Base-by-base conservation (phyloP, 2,329 filamentous ascomycete species). In the Fusarium musae region DNA sequence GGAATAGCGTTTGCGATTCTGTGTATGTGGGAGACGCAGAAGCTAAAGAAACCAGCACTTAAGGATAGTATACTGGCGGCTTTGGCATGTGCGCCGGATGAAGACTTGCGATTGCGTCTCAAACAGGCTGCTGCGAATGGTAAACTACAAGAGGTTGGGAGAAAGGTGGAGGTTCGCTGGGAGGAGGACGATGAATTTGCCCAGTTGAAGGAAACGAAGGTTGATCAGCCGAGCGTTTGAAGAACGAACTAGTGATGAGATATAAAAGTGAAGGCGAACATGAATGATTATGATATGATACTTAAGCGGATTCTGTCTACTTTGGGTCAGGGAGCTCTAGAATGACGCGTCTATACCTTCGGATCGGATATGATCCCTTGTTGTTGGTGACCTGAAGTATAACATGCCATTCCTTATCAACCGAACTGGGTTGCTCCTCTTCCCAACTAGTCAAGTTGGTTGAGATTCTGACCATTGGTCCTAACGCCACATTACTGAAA, bases 351-450 rank as follows among this genome's bases (percentile, higher is more conserved):
- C 16, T 21, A 9, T 69, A 69, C 3, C 66, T 46, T 11, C 66
- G 49, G 5, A 63, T 40, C 0, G 63, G 66, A 17, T 69, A 52
- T 5, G 26, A 17, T 1, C 66, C 66, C 5, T 69, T 69, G 9
- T 26, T 62, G 37, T 69, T 69, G 4, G 56, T 69, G 5, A 69
- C 63, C 42, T 69, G 63, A 8, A 69, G 44, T 28, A 69, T 37
- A 2, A 69, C 43, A n/a, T 69, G 56, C 66, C 66, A 69, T 42
- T 67, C 62, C 12, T 66, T 67, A 4, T 39, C 39, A 16, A 50
- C 63, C 2, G 13, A 37, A 8, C 66, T 56, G 0, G 63, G 63
- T 21, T 67, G 52, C 13, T 67, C 64, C 10, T 68, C 49, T 49
- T 50, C 37, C 63, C 63, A 67, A 0, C 17, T 6, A 1, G 19